Conservation (phyloP, 2,329 filamentous ascomycete genomes). For the Talaromyces sp. region DNA sequence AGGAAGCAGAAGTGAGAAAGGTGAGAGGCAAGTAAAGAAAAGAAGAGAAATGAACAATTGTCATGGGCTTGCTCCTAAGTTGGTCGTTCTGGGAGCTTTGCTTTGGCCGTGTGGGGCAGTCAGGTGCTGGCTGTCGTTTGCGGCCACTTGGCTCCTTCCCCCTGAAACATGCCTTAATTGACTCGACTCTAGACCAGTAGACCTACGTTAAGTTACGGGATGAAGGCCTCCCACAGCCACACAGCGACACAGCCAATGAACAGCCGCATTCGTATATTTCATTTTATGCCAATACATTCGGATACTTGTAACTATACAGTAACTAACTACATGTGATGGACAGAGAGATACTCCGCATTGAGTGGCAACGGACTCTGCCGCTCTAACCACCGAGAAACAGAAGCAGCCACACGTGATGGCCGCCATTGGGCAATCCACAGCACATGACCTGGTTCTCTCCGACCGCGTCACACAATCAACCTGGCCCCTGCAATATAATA, state of each 20-base stretch:
- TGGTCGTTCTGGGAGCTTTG: neutral
- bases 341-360: constrained; percentile 3
- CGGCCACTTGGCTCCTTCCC: neutral
- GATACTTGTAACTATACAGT: neutral
- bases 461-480: neutral
- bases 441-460: neutral
- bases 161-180: constrained; percentile 3
- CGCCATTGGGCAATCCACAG: neutral
- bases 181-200: neutral
- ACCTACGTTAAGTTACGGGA: no score
- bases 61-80: neutral
- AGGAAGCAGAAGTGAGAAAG: neutral
- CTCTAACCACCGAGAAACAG: neutral
- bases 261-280: neutral
- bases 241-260: neutral
- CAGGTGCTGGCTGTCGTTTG: constrained; percentile 8
- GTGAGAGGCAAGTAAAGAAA: neutral
- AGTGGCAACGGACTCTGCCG: neutral
- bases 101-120: neutral
- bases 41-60: neutral
- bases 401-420: neutral
- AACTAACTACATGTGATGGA: neutral
- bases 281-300: no score
- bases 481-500: constrained; percentile 1
- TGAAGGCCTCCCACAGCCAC: no score